Base-by-base conservation (phyloP, 352 stramenopile species). In the Pythium plurisporium region DNA sequence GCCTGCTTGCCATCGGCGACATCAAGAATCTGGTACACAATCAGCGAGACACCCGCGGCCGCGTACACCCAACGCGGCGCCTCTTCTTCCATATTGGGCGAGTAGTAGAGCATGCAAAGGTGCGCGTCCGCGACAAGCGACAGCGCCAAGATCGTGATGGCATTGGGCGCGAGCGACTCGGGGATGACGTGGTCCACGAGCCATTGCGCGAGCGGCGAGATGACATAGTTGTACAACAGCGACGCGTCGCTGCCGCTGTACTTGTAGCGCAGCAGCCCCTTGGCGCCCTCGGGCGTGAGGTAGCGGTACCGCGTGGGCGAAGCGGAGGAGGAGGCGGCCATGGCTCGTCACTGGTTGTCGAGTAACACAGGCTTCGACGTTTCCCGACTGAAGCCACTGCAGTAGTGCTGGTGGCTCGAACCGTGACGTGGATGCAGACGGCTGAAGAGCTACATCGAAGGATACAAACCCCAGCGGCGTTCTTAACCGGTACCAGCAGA, bases 1-100 rank as follows among this genome's bases (percentile, higher is more conserved):
- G 85, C 85, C 55, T 95, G 85, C 65, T 95, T 95, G 52, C 85
- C 85, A 53, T 95, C 85, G 40, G 83, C 83, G 34, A 93, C 85
- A 55, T 95, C 85, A 55, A 95, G 72, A 31, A 93, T 79, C 67
- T 95, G 85, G 60, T 93, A 95, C 48, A 85, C 53, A 29, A 89
- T 53, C 29, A 95, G 72, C 48, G 77, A 81, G 1, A 91, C 58
- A 6, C 79, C 81, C 9, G 74, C 75, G 29, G 72, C 61, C 55
- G 81, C 70, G 61, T 95, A 93, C 7, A 89, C 81, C 74, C 84
- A 91, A 26, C 73, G 63, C 14, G 80, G 80, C 26, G 79, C 80
- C 33, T 85, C 79, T 41, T 88, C 82, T 30, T 77, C 70, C 70
- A 92, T 98, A 70, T 78, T 97, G 64, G 72, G 80, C 69, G 81